A percentile compares a stretch with the other conserved stretches of the same genome.
Conservation (phyloP, 805 yeast genomes). For the Candida easanensis region DNA sequence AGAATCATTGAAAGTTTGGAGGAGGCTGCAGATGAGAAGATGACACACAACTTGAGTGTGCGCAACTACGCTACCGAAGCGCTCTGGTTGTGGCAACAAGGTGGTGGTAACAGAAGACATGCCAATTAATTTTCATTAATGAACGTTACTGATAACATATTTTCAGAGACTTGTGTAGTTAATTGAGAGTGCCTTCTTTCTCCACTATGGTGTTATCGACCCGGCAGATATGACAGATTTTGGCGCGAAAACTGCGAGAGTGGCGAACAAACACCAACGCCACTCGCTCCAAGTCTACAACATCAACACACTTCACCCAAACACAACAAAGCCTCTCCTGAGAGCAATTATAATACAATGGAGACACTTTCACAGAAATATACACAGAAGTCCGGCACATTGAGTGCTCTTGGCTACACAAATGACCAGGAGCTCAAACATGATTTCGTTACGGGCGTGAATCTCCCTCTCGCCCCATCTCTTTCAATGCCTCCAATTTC, state of each 20-base stretch:
- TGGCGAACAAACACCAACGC: conserved; percentile 1
- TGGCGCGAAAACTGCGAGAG: background rate
- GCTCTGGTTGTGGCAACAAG: conserved; percentile 78
- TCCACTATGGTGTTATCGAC: background rate
- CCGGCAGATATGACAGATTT: background rate
- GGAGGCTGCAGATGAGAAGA: conserved; percentile 64
- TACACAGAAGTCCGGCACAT: conserved; percentile 15
- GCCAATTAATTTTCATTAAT: conserved; percentile 16
- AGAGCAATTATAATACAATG: conserved; percentile 13
- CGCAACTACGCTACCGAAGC: conserved; percentile 86
- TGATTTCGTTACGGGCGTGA: conserved; percentile 34
- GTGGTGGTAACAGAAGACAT: conserved; percentile 38
- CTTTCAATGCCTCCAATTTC: conserved; percentile 79
- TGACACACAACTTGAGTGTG: conserved; percentile 66
- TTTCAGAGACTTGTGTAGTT: too few species aligned
- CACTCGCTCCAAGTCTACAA: too few species aligned
- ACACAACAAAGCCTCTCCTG: background rate
- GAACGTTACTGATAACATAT: background rate
- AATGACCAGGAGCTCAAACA: conserved; percentile 31
- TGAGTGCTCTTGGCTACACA: conserved; percentile 24
- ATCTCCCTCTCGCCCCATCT: conserved; percentile 47
- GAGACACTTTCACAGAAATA: conserved; percentile 25
- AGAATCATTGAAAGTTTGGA: conserved; percentile 63
- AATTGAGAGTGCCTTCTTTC: too few species aligned
- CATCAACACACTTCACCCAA: background rate